These are phyloP conservation scores for Amphirosellinia nigrospora DNA, from an alignment of 495 filamentous ascomycete genomes.

Conservation along the genomic window DNA sequence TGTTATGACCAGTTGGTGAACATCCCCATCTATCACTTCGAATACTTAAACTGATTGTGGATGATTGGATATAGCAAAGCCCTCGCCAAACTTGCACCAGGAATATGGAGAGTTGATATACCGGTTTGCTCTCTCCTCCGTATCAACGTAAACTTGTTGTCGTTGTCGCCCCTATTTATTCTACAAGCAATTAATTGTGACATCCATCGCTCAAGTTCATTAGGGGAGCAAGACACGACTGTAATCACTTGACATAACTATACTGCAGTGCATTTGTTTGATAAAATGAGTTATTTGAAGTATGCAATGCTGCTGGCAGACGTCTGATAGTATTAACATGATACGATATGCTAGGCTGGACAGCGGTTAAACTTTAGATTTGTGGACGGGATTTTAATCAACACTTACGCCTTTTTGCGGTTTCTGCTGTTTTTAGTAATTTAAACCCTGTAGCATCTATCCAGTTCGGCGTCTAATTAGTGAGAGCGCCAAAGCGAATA, in stretches of 20 bases:
- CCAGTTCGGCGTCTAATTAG: neutral
- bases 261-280: neutral
- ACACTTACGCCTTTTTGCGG: neutral
- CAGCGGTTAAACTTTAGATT: neutral
- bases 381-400: neutral
- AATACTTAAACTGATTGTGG: neutral
- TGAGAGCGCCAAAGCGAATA: neutral
- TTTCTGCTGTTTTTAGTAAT: neutral
- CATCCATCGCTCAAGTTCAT: neutral
- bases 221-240: neutral
- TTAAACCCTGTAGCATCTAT: neutral
- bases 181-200: neutral
- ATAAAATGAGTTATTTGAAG: neutral
- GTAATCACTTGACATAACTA: neutral
- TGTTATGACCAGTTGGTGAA: neutral
- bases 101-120: neutral
- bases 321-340: neutral
- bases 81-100: neutral
- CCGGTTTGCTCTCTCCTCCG: neutral
- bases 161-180: neutral
- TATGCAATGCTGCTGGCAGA: neutral
- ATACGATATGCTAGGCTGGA: neutral
- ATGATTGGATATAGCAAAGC: neutral
- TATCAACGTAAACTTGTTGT: neutral
- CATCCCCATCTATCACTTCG: neutral